Conservation (phyloP, 805 yeast genomes). For the Nematodospora valgi region DNA sequence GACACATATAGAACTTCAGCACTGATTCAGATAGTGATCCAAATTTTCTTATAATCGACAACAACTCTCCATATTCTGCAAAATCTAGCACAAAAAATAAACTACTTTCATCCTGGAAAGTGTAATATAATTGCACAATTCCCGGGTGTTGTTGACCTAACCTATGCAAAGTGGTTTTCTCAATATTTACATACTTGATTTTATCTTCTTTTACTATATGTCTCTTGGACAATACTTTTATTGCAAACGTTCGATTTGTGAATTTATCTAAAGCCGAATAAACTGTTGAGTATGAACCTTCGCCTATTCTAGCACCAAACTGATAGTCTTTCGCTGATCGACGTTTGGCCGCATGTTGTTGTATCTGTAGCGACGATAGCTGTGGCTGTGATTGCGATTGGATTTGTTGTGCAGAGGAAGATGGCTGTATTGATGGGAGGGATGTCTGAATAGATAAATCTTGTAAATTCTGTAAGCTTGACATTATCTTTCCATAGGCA, state of each 20-base stretch:
- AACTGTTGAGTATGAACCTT: constrained; percentile 94
- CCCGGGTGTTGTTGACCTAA: constrained; percentile 91
- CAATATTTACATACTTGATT: constrained; percentile 93
- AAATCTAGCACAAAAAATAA: constrained; percentile 89
- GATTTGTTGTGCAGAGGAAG: background rate
- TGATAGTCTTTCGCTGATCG: constrained; percentile 79
- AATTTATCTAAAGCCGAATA: constrained; percentile 78
- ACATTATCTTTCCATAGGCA: constrained; percentile 4
- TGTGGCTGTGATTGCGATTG: background rate
- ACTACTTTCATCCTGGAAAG: constrained; percentile 88
- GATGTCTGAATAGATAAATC: constrained; percentile 3
- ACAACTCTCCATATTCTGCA: constrained; percentile 93
- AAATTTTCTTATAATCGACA: constrained; percentile 69
- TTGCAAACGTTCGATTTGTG: constrained; percentile 76
- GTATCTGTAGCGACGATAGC: constrained; percentile 1
- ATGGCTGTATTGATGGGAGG: background rate
- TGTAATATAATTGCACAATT: constrained; percentile 83
- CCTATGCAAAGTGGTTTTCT: constrained; percentile 82
- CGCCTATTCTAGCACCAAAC: constrained; percentile 86
- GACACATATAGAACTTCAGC: constrained; percentile 77
- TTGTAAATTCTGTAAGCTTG: constrained; percentile 5
- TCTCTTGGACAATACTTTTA: constrained; percentile 84
- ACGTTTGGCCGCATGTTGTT: constrained; percentile 6
- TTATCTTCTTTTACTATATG: constrained; percentile 94
- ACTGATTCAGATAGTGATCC: constrained; percentile 78